Percentiles rank a stretch among this genome's conserved stretches.
phyloP scores from a whole-genome alignment of 2,329 filamentous ascomycete species.

The Xylaria sp. region DNA sequence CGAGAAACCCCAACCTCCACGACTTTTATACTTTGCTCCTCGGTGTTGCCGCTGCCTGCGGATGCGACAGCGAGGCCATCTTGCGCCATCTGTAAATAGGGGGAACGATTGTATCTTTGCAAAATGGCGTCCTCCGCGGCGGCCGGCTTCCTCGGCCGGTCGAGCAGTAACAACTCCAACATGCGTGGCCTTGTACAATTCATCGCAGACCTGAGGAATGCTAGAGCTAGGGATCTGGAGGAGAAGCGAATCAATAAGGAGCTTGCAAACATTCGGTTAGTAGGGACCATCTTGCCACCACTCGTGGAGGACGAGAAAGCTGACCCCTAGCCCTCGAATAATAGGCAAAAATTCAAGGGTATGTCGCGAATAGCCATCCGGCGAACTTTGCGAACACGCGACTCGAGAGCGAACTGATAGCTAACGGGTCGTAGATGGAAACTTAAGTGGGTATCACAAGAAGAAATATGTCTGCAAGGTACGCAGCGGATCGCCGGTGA shows the following conservation, averaged over 20 bases:
- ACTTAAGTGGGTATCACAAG: conserved; percentile 93
- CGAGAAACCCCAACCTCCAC: conserved; percentile 5
- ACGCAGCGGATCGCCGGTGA: conserved; percentile 26
- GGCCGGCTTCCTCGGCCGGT: conserved; percentile 67
- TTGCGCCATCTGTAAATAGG: conserved; percentile 23
- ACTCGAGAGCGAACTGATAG: conserved; percentile 8
- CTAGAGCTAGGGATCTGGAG: conserved; percentile 89
- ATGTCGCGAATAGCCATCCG: conserved; percentile 30
- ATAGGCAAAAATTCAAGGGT: conserved; percentile 91
- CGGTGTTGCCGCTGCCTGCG: conserved; percentile 16
- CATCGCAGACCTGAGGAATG: conserved; percentile 95
- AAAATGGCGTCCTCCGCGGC: conserved; percentile 58
- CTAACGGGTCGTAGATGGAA: conserved; percentile 65
- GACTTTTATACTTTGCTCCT: conserved; percentile 17
- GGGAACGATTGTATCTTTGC: conserved; percentile 25
- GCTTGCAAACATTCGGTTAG: conserved; percentile 88
- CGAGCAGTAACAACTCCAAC: conserved; percentile 65
- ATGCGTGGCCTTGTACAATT: conserved; percentile 93
- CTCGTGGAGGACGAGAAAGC: conserved; percentile 16
- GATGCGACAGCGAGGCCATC: conserved; percentile 26
- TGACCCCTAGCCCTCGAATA: conserved; percentile 21
- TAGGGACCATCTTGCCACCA: conserved; percentile 20
- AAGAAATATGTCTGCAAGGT: conserved; percentile 99
- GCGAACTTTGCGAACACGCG: conserved; percentile 10
- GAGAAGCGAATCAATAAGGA: conserved; percentile 99